Evolutionary conservation across 139 green algal species (phyloP), one percentile per base, ranked within the genome.

Genomic region (Parachlorella kessleri): DNA sequence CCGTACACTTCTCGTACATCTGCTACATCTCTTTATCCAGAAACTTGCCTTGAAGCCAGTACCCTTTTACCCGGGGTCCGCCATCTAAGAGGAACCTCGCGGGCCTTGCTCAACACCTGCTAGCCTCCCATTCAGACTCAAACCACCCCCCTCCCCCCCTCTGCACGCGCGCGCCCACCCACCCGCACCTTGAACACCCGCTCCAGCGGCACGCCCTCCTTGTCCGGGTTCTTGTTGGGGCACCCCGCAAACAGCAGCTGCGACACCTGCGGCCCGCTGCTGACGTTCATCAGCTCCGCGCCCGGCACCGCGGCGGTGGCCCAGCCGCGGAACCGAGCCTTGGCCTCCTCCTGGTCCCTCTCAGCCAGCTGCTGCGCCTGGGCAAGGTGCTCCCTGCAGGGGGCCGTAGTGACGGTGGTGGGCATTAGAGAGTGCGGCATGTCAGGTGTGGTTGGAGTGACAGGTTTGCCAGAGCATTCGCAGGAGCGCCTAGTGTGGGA

Each of bases 191-290:
- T 91, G 77, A 91, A 91, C 4, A 76, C 74, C 14, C 87, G 78
- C 54, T 73, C 72, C 70, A 81, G 33, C 21, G 76, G 79, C 79
- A 89, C 55, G 6, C 69, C 39, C 23, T 59, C 72, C 67, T 88
- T 88, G 9, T 84, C 74, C 33, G 30, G 55, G n/a, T 84, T 83
- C 40, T 82, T 83, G 72, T 92, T 91, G 23, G 37, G 26, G 2
- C 81, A 77, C 14, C 93, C 93, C 14, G 90, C 89, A 81, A 94
- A 98, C 38, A 98, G 84, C 73, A 97, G 84, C 86, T 93, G 90
- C 63, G 87, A 75, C 65, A 98, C 91, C 83, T 92, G 88, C 21
- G 81, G 53, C 2, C 83, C 86, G 59, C 74, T 89, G 70, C 83
- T 78, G 48, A 93, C 78, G 83, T 98, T 98, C 93, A 98, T 97